Percentiles rank a stretch among this genome's conserved stretches.
These are phyloP conservation scores for Debaryomycetaceae sp. DNA, from an alignment of 1,139 yeast genomes.

Conservation along the genomic window DNA sequence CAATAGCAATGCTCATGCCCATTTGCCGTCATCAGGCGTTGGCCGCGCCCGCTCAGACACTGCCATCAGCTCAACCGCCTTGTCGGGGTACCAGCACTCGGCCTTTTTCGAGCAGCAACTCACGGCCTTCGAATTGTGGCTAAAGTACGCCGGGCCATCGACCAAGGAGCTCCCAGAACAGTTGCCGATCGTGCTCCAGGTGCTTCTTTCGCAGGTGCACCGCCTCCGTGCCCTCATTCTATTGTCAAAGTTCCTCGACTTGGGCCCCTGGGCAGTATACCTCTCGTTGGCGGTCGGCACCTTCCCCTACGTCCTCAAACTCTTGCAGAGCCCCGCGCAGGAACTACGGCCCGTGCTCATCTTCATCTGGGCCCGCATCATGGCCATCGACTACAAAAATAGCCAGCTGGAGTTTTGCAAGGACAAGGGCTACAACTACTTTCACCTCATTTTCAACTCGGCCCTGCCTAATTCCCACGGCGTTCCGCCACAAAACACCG, in stretches of 20 bases:
- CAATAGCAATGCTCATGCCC: too few species aligned
- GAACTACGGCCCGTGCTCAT: constrained; percentile 90
- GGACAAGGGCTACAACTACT: constrained; percentile 85
- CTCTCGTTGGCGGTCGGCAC: constrained; percentile 89
- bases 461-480: constrained; percentile 17
- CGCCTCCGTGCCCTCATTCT: constrained; percentile 80
- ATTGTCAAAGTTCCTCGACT: constrained; percentile 74
- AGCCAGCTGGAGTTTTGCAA: constrained; percentile 89
- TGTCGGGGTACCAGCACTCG: constrained; percentile 64
- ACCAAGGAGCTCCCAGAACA: constrained; percentile 89
- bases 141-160: constrained; percentile 74
- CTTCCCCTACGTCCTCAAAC: constrained; percentile 85
- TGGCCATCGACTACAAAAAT: constrained; percentile 87
- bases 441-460: constrained; percentile 57
- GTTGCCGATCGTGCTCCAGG: constrained; percentile 87
- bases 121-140: constrained; percentile 95
- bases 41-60: constrained; percentile 2
- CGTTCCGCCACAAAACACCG: constrained; percentile 3
- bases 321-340: constrained; percentile 90
- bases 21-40: not conserved
- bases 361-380: constrained; percentile 94
- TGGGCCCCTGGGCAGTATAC: constrained; percentile 98
- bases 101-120: constrained; percentile 92
- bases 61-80: constrained; percentile 15
- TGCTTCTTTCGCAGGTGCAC: constrained; percentile 85